Evolutionary conservation across 1,284 basidiomycete genomes (phyloP).

Genomic region (Ganoderma lingzhi): DNA sequence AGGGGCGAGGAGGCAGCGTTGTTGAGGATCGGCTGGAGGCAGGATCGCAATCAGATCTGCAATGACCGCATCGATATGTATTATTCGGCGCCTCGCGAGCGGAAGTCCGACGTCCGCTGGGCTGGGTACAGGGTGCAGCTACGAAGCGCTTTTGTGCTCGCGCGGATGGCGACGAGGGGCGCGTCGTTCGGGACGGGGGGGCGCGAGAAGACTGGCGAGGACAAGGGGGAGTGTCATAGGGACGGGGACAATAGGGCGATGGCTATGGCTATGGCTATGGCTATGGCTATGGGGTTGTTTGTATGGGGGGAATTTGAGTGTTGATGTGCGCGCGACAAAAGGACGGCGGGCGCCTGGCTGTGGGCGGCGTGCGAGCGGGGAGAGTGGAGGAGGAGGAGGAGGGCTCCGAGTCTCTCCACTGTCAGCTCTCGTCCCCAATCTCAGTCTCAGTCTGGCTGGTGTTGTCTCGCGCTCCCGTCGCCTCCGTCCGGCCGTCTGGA

Average conservation of each 20-base stretch:
- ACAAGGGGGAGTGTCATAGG: conserved; percentile 20
- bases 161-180: conserved; percentile 2
- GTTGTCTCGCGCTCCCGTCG: conserved; percentile 19
- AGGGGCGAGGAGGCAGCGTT: conserved; percentile 23
- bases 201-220: conserved; percentile 6
- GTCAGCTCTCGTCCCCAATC: background rate
- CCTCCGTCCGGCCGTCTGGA: conserved; percentile 30
- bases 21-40: conserved; percentile 19
- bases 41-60: conserved; percentile 35
- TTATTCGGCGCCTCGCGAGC: conserved; percentile 19
- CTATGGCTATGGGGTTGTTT: conserved; percentile 21
- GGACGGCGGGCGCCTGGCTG: conserved; percentile 20
- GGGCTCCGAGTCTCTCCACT: background rate
- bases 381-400: background rate
- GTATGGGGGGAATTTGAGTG: background rate
- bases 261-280: no score
- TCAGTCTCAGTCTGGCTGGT: background rate
- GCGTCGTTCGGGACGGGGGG: conserved; percentile 9
- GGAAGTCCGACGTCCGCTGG: conserved; percentile 9
- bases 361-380: conserved; percentile 15
- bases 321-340: conserved; percentile 23
- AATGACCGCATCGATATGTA: conserved; percentile 29
- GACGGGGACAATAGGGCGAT: conserved; percentile 23
- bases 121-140: conserved; percentile 29
- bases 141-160: conserved; percentile 7